These are phyloP conservation scores for Starmerella vitae DNA, from an alignment of 805 yeast genomes.

Conservation along the genomic window DNA sequence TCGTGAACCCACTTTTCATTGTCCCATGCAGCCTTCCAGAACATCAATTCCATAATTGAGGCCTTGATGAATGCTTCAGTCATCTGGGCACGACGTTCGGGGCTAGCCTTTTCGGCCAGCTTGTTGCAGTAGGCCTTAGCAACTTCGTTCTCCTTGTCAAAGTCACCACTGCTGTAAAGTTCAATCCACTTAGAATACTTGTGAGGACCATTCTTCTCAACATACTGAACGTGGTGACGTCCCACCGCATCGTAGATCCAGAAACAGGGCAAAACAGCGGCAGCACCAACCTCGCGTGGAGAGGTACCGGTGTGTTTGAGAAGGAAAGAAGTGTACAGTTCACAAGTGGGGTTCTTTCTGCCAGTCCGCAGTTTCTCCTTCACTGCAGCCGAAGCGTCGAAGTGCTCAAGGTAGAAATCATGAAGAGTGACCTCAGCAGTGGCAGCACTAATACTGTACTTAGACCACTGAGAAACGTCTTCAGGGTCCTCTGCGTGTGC, in stretches of 20 bases:
- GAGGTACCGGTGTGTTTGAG: conserved; percentile 12
- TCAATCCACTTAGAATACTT: conserved; percentile 40
- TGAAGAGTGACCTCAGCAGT: conserved; percentile 17
- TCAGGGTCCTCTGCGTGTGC: conserved; percentile 5
- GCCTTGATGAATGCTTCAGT: conserved; percentile 13
- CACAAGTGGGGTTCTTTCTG: conserved; percentile 13
- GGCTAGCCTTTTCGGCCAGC: conserved; percentile 12
- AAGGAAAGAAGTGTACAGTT: conserved; percentile 16
- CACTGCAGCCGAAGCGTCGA: not conserved
- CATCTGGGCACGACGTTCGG: conserved; percentile 14
- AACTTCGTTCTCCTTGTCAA: conserved; percentile 35
- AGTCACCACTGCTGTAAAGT: conserved; percentile 50
- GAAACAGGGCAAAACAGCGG: conserved; percentile 20
- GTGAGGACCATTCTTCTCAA: conserved; percentile 12
- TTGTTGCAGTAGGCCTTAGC: conserved; percentile 24
- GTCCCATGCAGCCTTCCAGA: conserved; percentile 18
- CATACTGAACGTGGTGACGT: conserved; percentile 43
- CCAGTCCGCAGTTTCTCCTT: not conserved
- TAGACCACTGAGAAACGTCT: conserved; percentile 8
- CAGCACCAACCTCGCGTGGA: conserved; percentile 18
- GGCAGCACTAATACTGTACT: conserved; percentile 10
- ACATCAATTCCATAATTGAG: conserved; percentile 15
- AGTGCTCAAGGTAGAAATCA: conserved; percentile 8
- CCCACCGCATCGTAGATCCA: conserved; percentile 26
- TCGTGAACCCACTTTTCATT: conserved; percentile 8